Percentiles rank a stretch among this genome's conserved stretches.
Evolutionary conservation across 352 stramenopile species (phyloP).

Genomic region (Elongisporangium senticosum): DNA sequence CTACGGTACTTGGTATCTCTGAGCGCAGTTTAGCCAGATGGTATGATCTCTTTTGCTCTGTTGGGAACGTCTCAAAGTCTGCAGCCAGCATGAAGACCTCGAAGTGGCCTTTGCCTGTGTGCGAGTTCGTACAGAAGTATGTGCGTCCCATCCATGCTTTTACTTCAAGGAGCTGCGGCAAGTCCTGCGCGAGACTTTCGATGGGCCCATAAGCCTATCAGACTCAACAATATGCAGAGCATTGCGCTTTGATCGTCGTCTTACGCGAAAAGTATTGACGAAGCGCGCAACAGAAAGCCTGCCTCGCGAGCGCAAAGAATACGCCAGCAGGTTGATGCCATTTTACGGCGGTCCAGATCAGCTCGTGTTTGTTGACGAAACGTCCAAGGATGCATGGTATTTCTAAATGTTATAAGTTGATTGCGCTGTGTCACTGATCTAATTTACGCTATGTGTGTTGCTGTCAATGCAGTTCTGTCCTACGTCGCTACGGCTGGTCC

Average conservation of each 20-base stretch:
- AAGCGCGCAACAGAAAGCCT: conserved; percentile 9
- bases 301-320: conserved; percentile 3
- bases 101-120: conserved; percentile 1
- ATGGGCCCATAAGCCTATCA: conserved; percentile 1
- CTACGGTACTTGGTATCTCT: background rate
- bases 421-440: background rate
- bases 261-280: conserved; percentile 7
- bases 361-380: conserved; percentile 15
- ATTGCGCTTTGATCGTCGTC: conserved; percentile 5
- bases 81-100: background rate
- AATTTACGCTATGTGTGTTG: background rate
- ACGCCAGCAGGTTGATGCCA: conserved; percentile 2
- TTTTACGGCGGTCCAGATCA: conserved; percentile 17
- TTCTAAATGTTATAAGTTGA: background rate
- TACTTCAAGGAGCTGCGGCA: conserved; percentile 7
- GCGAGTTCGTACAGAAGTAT: conserved; percentile 8
- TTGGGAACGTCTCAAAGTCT: conserved; percentile 4
- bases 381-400: conserved; percentile 14
- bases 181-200: background rate
- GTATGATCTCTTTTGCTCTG: conserved; percentile 4
- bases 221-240: conserved; percentile 10
- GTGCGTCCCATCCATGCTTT: conserved; percentile 9
- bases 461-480: background rate
- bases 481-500: conserved; percentile 12
- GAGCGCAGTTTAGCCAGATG: conserved; percentile 4